These are phyloP conservation scores for Trematosphaeria pertusa DNA, from an alignment of 2,329 filamentous ascomycete species.

Conservation along the genomic window DNA sequence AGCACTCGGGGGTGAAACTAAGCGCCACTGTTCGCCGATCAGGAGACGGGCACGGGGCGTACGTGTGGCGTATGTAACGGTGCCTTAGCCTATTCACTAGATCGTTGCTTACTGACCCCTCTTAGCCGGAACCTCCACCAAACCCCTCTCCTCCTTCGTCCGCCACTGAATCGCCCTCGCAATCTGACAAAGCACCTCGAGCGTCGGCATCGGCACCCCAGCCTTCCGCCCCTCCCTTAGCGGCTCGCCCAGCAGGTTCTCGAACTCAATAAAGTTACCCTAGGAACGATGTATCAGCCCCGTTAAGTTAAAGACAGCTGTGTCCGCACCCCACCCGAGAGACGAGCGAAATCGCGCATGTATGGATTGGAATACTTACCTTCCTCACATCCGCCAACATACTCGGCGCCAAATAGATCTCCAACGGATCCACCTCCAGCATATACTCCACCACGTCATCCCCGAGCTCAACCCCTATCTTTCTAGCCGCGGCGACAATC, in stretches of 20 bases:
- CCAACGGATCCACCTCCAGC: constrained; percentile 59
- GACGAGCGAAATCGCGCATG: no score
- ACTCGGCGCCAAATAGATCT: constrained; percentile 59
- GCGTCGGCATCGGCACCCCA: constrained; percentile 59
- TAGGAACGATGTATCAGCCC: constrained; percentile 15
- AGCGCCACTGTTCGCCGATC: no score
- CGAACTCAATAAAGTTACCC: constrained; percentile 64
- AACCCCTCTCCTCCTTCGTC: constrained; percentile 54
- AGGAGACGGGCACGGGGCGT: no score
- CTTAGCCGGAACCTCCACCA: constrained; percentile 41
- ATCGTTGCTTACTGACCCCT: constrained; percentile 6
- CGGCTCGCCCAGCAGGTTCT: constrained; percentile 65
- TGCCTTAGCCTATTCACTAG: no score
- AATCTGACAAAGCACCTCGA: constrained; percentile 58
- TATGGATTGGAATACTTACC: constrained; percentile 35
- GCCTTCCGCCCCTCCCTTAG: constrained; percentile 57
- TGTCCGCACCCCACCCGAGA: neutral
- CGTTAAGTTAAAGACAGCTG: neutral
- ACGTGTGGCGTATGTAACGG: no score
- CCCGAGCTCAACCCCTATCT: constrained; percentile 48
- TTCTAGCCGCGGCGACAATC: constrained; percentile 56
- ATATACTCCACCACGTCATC: constrained; percentile 54
- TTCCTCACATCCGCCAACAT: constrained; percentile 63
- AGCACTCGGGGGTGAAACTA: no score
- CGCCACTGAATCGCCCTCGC: constrained; percentile 58